Evolutionary conservation across 2,329 filamentous ascomycete genomes (phyloP).

Genomic region (Penicillium palitans): DNA sequence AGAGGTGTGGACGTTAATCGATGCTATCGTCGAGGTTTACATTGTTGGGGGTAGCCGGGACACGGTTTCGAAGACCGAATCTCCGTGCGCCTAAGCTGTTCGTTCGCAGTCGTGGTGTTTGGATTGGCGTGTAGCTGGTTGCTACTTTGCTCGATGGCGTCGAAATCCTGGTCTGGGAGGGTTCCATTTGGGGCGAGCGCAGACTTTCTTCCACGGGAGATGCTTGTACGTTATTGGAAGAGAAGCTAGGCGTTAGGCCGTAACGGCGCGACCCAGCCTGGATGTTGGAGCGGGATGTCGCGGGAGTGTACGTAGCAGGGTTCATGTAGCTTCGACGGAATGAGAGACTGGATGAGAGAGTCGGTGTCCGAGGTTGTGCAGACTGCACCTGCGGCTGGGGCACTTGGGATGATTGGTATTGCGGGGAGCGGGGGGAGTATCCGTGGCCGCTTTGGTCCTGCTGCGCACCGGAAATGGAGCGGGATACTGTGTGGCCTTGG

Average conservation of each 20-base stretch:
- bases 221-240: slow-evolving; percentile 20
- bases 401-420: slow-evolving; percentile 25
- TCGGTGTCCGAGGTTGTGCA: slow-evolving; percentile 33
- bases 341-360: slow-evolving; percentile 33
- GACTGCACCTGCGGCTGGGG: slow-evolving; percentile 14
- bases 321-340: slow-evolving; percentile 41
- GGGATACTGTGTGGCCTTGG: slow-evolving; percentile 30
- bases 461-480: slow-evolving; percentile 26
- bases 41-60: slow-evolving; percentile 26
- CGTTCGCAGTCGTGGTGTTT: slow-evolving; percentile 38
- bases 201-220: slow-evolving; percentile 22
- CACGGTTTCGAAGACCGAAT: slow-evolving; percentile 36
- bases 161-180: slow-evolving; percentile 36
- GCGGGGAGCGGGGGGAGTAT: slow-evolving; percentile 26
- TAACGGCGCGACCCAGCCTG: slow-evolving; percentile 46
- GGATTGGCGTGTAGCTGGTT: slow-evolving; percentile 41
- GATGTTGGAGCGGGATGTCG: slow-evolving; percentile 41
- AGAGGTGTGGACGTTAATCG: slow-evolving; percentile 22
- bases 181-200: slow-evolving; percentile 22
- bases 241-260: slow-evolving; percentile 27
- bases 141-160: slow-evolving; percentile 38
- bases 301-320: slow-evolving; percentile 36
- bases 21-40: slow-evolving; percentile 35
- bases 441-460: slow-evolving; percentile 23
- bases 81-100: slow-evolving; percentile 40